These are phyloP conservation scores for Irpex sp. DNA, from an alignment of 1,284 basidiomycete species.

Conservation along the genomic window DNA sequence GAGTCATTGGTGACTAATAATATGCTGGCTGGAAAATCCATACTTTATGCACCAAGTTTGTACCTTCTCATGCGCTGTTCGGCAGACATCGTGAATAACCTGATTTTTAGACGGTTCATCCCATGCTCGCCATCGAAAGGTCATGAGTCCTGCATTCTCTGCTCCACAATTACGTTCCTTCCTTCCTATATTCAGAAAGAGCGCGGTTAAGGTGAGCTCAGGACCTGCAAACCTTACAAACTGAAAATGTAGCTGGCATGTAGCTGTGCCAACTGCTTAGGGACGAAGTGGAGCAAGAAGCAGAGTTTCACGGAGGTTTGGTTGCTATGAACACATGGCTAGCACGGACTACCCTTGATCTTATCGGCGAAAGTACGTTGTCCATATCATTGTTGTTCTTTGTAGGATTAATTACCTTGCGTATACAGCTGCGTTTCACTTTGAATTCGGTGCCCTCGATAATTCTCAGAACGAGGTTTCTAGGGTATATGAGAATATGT, in stretches of 20 bases:
- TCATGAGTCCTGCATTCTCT: constrained; percentile 28
- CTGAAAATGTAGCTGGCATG: background rate
- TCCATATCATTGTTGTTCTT: background rate
- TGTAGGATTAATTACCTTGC: background rate
- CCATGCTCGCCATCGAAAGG: constrained; percentile 26
- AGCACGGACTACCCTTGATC: constrained; percentile 8
- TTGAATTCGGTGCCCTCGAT: constrained; percentile 27
- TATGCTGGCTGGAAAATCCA: constrained; percentile 19
- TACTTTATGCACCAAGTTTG: constrained; percentile 19
- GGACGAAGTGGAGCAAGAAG: background rate
- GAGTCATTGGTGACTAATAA: background rate
- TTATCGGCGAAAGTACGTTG: constrained; percentile 10
- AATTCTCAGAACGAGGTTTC: constrained; percentile 21
- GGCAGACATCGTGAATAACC: background rate
- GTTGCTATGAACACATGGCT: constrained; percentile 8
- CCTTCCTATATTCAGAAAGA: constrained; percentile 19
- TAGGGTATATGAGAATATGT: constrained; percentile 25
- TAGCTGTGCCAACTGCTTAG: constrained; percentile 14
- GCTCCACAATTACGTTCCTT: constrained; percentile 18
- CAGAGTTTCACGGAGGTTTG: constrained; percentile 5
- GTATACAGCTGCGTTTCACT: constrained; percentile 20
- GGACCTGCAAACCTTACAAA: background rate
- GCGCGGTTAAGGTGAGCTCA: background rate
- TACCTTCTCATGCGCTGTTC: background rate
- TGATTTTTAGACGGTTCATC: constrained; percentile 11